Percentiles rank a stretch among this genome's conserved stretches.
Conservation (phyloP, 768 basidiomycete species). For the Suillus subluteus region DNA sequence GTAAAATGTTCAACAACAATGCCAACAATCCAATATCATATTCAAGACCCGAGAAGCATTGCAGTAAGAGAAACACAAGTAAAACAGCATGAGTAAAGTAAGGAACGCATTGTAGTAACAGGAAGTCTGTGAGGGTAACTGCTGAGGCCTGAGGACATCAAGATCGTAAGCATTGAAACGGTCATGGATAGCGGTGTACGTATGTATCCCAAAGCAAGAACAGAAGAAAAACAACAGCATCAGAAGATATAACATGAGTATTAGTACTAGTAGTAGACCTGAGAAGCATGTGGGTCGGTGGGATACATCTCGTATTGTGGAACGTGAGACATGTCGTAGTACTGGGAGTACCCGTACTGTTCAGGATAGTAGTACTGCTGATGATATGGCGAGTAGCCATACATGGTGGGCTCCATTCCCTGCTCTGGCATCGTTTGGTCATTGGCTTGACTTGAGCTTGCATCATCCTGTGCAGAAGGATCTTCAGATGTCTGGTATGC, state of each 20-base stretch:
- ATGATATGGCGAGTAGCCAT: constrained; percentile 59
- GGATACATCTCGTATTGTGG: constrained; percentile 72
- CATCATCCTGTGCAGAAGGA: constrained; percentile 18
- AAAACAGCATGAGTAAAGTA: constrained; percentile 27
- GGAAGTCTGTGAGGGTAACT: constrained; percentile 34
- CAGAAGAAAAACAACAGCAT: constrained; percentile 12
- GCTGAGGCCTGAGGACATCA: constrained; percentile 13
- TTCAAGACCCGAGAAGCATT: constrained; percentile 18
- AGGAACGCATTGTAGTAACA: constrained; percentile 12
- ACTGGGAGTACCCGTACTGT: constrained; percentile 65
- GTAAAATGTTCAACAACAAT: constrained; percentile 8
- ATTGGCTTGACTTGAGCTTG: constrained; percentile 21
- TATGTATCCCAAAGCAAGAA: constrained; percentile 23
- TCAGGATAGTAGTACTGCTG: constrained; percentile 75
- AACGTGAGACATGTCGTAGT: constrained; percentile 68
- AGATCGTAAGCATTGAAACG: constrained; percentile 13
- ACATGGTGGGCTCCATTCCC: constrained; percentile 42
- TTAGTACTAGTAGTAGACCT: constrained; percentile 74
- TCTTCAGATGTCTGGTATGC: constrained; percentile 15
- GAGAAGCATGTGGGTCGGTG: constrained; percentile 50
- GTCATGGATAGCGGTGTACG: constrained; percentile 24
- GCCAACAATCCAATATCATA: constrained; percentile 12
- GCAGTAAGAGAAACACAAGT: constrained; percentile 21
- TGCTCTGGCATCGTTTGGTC: constrained; percentile 24
- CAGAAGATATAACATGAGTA: constrained; percentile 11